Percentiles rank a stretch among this genome's conserved stretches.
These are phyloP conservation scores for Daldinia decipiens DNA, from an alignment of 495 filamentous ascomycete species.

Conservation along the genomic window DNA sequence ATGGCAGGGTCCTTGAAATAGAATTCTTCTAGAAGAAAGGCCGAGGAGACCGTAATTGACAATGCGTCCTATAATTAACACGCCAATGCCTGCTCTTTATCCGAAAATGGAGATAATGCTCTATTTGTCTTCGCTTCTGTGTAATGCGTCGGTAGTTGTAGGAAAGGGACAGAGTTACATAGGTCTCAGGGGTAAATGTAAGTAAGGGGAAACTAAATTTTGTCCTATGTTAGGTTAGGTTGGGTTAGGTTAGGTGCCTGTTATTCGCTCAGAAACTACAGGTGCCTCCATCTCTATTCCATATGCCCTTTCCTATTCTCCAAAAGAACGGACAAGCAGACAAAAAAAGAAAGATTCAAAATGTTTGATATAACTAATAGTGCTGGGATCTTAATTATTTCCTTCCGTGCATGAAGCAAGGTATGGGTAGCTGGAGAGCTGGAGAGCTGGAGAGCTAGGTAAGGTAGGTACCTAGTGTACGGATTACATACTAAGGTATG, in stretches of 20 bases:
- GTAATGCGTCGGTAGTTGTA: conserved; percentile 11
- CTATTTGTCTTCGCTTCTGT: background rate
- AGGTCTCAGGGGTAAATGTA: background rate
- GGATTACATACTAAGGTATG: no score
- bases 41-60: conserved; percentile 28
- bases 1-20: conserved; percentile 27
- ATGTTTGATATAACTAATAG: conserved; percentile 1
- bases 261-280: background rate
- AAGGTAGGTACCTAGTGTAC: no score
- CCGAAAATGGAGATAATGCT: background rate
- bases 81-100: background rate
- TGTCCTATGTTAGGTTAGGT: no score
- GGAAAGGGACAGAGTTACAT: background rate
- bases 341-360: background rate
- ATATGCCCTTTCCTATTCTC: conserved; percentile 8
- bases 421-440: conserved; percentile 5
- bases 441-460: conserved; percentile 2
- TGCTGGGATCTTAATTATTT: background rate
- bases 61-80: conserved; percentile 20
- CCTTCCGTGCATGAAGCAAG: conserved; percentile 7
- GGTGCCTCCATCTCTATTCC: conserved; percentile 7
- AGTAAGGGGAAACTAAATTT: background rate
- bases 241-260: no score
- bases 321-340: background rate
- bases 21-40: conserved; percentile 43